Base-by-base conservation (phyloP, 495 filamentous ascomycete genomes). In the Xylaria intraflava region DNA sequence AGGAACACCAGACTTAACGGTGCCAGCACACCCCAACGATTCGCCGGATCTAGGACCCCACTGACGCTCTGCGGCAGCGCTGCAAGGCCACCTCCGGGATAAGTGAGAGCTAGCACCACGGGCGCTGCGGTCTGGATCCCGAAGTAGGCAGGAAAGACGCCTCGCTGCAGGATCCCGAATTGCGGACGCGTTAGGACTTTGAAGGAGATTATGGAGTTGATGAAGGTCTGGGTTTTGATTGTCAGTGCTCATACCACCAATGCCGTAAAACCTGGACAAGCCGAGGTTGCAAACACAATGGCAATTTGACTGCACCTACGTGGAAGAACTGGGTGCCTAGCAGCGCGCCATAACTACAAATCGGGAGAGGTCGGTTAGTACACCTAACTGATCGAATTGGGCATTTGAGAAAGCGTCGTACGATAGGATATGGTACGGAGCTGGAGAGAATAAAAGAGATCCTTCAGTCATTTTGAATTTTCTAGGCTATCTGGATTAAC, bases 61-160 rank as follows among this genome's bases (percentile, higher is more conserved):
- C 66, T 66, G 8, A 88, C 29, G 43, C 81, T 74, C 7, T 69
- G 69, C 35, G 61, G 27, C 3, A 54, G 46, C 51, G 53, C 60
- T 48, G 48, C 66, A 23, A 39, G 7, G 24, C 16, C 44, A 6
- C 43, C 16, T 46, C 50, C 44, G 8, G 51, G 51, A 62, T 86
- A 91, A 30, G 92, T 96, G 49, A 94, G 64, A n/a, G 86, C 84
- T 8, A 96, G 72, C 17, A 89, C 59, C 12, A 83, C 66, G 6
- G 92, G 87, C 2, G 89, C 73, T 5, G 79, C 77, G 3, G 87
- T 81, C 73, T 96, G 91, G 39, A 96, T 68, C 22, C 79, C 73
- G 69, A 96, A 96, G 74, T 92, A 97, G 59, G 85, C 69, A 20
- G 92, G 92, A 71, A 94, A 92, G 62, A 89, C 82, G 60, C 78